These are phyloP conservation scores for Stachybotrys elegans DNA, from an alignment of 2,329 filamentous ascomycete genomes.

Conservation along the genomic window DNA sequence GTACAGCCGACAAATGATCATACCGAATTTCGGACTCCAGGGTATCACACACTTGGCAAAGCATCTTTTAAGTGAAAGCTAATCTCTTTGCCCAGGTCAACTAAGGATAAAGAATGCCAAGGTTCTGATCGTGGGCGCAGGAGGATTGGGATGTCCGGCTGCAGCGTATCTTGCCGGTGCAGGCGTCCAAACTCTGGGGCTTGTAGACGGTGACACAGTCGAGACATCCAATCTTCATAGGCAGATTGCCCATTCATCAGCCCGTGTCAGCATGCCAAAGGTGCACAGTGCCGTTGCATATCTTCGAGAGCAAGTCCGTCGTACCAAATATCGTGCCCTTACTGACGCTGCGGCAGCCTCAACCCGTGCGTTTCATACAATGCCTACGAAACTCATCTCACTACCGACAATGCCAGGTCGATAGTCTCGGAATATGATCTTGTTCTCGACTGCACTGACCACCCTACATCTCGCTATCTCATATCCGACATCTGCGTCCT, in stretches of 20 bases:
- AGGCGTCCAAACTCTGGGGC: slow-evolving; percentile 75
- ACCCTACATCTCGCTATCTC: slow-evolving; percentile 84
- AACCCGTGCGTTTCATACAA: slow-evolving; percentile 68
- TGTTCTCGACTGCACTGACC: slow-evolving; percentile 92
- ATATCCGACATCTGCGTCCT: slow-evolving; percentile 88
- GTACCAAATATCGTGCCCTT: neutral
- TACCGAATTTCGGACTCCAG: slow-evolving; percentile 72
- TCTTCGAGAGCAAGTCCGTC: slow-evolving; percentile 43
- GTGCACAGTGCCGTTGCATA: slow-evolving; percentile 69
- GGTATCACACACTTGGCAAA: slow-evolving; percentile 53
- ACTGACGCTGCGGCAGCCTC: slow-evolving; percentile 41
- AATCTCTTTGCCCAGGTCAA: slow-evolving; percentile 62
- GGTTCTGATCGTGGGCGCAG: slow-evolving; percentile 80
- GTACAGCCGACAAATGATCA: slow-evolving; percentile 87
- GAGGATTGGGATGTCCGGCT: slow-evolving; percentile 87
- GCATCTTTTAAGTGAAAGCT: too few species aligned
- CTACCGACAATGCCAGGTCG: slow-evolving; percentile 59
- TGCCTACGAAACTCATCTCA: slow-evolving; percentile 59
- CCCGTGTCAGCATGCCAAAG: slow-evolving; percentile 69
- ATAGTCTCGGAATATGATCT: slow-evolving; percentile 72
- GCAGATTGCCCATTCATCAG: slow-evolving; percentile 75
- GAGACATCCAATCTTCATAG: slow-evolving; percentile 90
- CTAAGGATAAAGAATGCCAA: slow-evolving; percentile 62
- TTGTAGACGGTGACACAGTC: slow-evolving; percentile 84
- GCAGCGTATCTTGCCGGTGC: slow-evolving; percentile 89